Evolutionary conservation across 371 early-diverging fungal species (phyloP).

Genomic region (Dinochytrium kinnereticum): DNA sequence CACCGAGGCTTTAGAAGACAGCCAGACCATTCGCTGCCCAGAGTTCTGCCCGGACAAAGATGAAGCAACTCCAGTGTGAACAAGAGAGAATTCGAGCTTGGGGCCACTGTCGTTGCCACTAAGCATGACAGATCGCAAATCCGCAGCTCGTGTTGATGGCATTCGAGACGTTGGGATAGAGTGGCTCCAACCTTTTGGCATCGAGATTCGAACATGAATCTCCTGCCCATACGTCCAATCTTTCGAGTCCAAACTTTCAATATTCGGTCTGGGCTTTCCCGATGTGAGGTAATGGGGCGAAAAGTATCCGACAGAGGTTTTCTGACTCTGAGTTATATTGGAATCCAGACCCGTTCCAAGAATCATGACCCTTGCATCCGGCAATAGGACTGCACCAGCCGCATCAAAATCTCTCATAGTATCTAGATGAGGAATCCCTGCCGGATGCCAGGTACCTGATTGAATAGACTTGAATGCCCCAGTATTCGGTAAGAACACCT

Average conservation of each 20-base stretch:
- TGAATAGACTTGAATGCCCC: slow-evolving; percentile 44
- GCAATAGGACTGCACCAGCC: slow-evolving; percentile 60
- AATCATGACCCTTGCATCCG: slow-evolving; percentile 60
- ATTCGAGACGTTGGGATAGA: neutral
- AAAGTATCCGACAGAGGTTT: neutral
- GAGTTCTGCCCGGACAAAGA: neutral
- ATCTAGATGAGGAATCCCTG: no score
- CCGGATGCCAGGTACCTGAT: slow-evolving; percentile 40
- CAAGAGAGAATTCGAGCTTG: neutral
- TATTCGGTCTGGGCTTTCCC: neutral
- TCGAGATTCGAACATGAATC: neutral
- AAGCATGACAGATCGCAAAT: neutral
- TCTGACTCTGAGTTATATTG: slow-evolving; percentile 18
- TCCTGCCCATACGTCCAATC: neutral
- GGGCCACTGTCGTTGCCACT: neutral
- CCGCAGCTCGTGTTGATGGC: neutral
- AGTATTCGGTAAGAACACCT: slow-evolving; percentile 61
- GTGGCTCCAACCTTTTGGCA: neutral
- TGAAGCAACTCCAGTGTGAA: neutral
- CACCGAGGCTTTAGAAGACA: neutral
- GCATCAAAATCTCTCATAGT: no score
- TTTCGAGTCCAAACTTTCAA: neutral
- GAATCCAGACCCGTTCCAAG: slow-evolving; percentile 50
- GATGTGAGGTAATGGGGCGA: slow-evolving; percentile 16
- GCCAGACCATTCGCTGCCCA: slow-evolving; percentile 18